Evolutionary conservation across 2,329 filamentous ascomycete species (phyloP).

Genomic region (Phaeophleospora eucalypticola): DNA sequence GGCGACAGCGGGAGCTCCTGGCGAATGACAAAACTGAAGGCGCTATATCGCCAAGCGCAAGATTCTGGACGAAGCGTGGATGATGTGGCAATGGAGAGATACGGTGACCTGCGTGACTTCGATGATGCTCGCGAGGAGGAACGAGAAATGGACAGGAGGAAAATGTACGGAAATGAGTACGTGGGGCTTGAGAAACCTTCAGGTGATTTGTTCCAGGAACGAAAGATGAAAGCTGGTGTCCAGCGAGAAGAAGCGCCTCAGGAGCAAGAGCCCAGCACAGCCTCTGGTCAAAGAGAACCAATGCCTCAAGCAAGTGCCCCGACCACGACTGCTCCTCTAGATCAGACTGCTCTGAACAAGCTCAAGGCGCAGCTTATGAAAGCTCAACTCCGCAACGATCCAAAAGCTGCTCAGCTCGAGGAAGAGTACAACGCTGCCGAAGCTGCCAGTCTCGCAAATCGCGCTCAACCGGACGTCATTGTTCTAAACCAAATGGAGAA

Average conservation of each 20-base stretch:
- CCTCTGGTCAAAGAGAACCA: slow-evolving; percentile 48
- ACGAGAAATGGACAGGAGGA: slow-evolving; percentile 78
- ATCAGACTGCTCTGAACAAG: slow-evolving; percentile 78
- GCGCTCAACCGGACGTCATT: slow-evolving; percentile 63
- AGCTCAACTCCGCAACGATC: slow-evolving; percentile 75
- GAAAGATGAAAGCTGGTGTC: slow-evolving; percentile 58
- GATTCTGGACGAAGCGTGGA: slow-evolving; percentile 70
- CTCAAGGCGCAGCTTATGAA: slow-evolving; percentile 95
- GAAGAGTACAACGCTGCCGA: slow-evolving; percentile 76
- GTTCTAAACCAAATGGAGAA: slow-evolving; percentile 86
- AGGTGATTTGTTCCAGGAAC: slow-evolving; percentile 78
- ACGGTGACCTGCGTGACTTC: slow-evolving; percentile 75
- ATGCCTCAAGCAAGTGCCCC: slow-evolving; percentile 54
- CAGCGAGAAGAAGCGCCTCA: slow-evolving; percentile 35
- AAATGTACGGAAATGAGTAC: slow-evolving; percentile 79
- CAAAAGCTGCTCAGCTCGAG: slow-evolving; percentile 73
- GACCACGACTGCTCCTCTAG: slow-evolving; percentile 53
- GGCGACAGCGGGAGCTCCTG: slow-evolving; percentile 87
- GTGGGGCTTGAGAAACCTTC: slow-evolving; percentile 80
- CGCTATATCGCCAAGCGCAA: slow-evolving; percentile 74
- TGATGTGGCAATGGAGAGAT: slow-evolving; percentile 77
- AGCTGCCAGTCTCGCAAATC: slow-evolving; percentile 53
- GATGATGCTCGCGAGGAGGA: slow-evolving; percentile 92
- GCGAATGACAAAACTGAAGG: slow-evolving; percentile 93
- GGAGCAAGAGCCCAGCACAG: slow-evolving; percentile 24